Percentiles rank a stretch among this genome's conserved stretches.
Conservation (phyloP, 1,139 yeast species). For the Ogataea hybrid region DNA sequence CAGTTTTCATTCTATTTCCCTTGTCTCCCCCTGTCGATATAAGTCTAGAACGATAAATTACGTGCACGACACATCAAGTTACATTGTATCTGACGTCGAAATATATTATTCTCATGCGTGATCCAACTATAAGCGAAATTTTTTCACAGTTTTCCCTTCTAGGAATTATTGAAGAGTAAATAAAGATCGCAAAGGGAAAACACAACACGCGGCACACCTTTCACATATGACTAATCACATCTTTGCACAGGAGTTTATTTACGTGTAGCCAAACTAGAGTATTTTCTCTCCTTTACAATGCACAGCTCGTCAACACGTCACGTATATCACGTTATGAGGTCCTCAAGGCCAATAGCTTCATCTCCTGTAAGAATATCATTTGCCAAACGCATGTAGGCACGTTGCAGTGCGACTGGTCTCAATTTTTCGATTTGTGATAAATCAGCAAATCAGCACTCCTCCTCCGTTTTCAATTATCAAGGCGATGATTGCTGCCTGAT, state of each 20-base stretch:
- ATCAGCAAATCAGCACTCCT: no score
- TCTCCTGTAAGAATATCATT: no score
- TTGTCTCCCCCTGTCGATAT: constrained; percentile 5
- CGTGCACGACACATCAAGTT: constrained; percentile 10
- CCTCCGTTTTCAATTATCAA: no score
- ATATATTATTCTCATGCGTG: background rate
- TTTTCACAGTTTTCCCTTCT: constrained; percentile 3
- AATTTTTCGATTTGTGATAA: no score
- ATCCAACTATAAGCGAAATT: constrained; percentile 1
- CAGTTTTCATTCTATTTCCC: background rate
- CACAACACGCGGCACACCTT: constrained; percentile 5
- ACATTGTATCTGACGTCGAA: constrained; percentile 4
- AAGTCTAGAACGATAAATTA: constrained; percentile 11
- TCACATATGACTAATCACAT: constrained; percentile 2
- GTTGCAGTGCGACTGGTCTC: no score
- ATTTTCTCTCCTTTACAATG: no score
- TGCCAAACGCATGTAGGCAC: no score
- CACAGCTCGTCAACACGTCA: no score
- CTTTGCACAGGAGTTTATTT: constrained; percentile 4
- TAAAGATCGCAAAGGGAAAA: background rate
- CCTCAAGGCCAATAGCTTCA: no score
- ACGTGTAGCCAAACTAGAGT: no score
- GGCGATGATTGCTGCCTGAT: no score
- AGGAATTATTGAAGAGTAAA: background rate
- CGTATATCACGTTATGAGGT: no score